Percentiles rank a stretch among this genome's conserved stretches.
Evolutionary conservation across 2,329 filamentous ascomycete genomes (phyloP).

Genomic region (Botrytis fabae): DNA sequence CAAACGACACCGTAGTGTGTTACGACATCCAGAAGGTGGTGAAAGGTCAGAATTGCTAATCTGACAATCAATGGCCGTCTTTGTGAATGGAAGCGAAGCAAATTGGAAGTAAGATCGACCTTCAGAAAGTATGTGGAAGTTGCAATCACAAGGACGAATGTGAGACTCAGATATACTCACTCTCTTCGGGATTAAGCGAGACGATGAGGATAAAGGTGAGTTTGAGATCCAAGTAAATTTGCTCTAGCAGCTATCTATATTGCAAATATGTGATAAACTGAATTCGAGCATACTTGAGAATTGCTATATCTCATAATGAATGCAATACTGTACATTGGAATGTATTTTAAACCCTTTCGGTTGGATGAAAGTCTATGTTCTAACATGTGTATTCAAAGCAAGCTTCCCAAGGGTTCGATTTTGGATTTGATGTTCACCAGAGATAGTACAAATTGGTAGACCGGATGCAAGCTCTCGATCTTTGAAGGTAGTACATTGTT

Average conservation of each 20-base stretch:
- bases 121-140: background rate
- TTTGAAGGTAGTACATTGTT: no score
- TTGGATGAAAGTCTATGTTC: background rate
- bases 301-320: background rate
- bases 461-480: no score
- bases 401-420: background rate
- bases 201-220: background rate
- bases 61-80: background rate
- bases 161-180: background rate
- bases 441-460: no score
- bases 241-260: background rate
- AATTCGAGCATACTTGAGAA: background rate
- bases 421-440: background rate
- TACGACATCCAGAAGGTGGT: background rate
- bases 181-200: background rate
- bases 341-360: background rate
- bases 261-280: background rate
- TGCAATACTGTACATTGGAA: background rate
- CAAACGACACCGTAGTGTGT: background rate
- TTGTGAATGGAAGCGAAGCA: background rate
- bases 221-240: background rate
- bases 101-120: constrained; percentile 5
- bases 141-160: background rate
- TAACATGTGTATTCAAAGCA: background rate
- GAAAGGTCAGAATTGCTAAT: background rate